Base-by-base conservation (phyloP, 192 early-diverging fungal genomes). In the Umbelopsis sp. region DNA sequence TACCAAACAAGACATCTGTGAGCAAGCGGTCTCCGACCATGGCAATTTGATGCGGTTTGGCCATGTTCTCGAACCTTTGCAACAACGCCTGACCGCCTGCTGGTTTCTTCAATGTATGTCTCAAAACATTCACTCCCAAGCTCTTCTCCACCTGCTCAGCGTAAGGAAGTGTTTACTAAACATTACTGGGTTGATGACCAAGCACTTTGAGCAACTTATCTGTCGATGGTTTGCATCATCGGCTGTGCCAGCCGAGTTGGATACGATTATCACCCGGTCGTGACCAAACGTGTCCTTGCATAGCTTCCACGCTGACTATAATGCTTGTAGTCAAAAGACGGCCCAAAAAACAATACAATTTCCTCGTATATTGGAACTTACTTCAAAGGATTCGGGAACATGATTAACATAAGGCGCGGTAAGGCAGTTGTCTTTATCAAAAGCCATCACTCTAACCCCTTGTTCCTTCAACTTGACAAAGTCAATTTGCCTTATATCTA, bases 371-470 rank as follows among this genome's bases (percentile, higher is more conserved):
- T 22, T 35, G 46, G 50, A 64, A 37, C 50, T 45, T 78, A 88
- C 81, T 49, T 82, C 48, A 77, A 96, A 95, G 1, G 87, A 84
- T 2, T 89, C 85, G 75, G 97, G 81, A 7, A 96, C 79, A 1
- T 84, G 52, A 37, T 82, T 69, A 21, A 79, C 79, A 70, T 97
- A 98, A 4, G 97, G 97, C 18, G 85, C 84, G 0, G 97, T 95
- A 10, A 98, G 75, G 27, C 94, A 96, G 84, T 98, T 98, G 77
- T 98, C 97, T 81, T 98, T 98, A 78, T 98, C 97, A 78, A 97
- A 98, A 4, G 86, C 93, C n/a, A 97, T 74, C 33, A 87, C 91
- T 25, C 76, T 70, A 68, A 96, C 87, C 2, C 92, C 93, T 1
- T 72, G 52, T 15, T 73, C 64, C 49, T 81, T 84, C 20, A 97